These are phyloP conservation scores for Mortierella polycephala DNA, from an alignment of 371 early-diverging fungal species.

Conservation along the genomic window DNA sequence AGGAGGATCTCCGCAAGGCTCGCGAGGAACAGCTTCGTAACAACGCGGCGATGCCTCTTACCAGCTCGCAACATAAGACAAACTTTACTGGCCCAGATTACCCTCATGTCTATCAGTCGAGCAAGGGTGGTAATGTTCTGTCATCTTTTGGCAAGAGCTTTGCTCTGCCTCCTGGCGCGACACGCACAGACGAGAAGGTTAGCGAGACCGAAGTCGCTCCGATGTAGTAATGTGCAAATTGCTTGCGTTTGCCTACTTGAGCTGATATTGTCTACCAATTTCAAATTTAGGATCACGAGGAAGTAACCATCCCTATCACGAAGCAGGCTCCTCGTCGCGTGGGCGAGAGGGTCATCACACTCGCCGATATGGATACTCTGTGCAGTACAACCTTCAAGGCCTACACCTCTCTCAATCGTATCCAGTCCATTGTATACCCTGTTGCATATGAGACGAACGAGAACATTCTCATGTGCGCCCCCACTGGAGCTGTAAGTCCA, in stretches of 20 bases:
- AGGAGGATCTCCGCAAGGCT: conserved; percentile 60
- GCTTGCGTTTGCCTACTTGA: neutral
- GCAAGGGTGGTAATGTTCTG: conserved; percentile 61
- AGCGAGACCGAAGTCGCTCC: conserved; percentile 55
- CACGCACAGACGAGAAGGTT: conserved; percentile 63
- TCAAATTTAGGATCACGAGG: conserved; percentile 76
- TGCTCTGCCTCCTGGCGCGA: conserved; percentile 78
- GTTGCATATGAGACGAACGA: conserved; percentile 94
- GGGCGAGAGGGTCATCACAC: conserved; percentile 68
- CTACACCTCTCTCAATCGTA: conserved; percentile 89
- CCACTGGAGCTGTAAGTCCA: conserved; percentile 94
- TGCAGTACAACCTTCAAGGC: conserved; percentile 83
- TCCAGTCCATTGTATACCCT: conserved; percentile 96
- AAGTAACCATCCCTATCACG: conserved; percentile 82
- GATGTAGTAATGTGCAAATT: neutral
- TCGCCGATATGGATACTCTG: conserved; percentile 77
- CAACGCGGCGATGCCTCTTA: conserved; percentile 45
- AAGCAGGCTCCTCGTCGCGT: conserved; percentile 64
- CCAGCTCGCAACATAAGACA: conserved; percentile 45
- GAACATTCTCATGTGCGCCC: conserved; percentile 99
- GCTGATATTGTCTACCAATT: neutral
- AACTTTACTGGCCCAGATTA: conserved; percentile 54
- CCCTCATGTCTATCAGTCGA: conserved; percentile 71
- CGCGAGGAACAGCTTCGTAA: conserved; percentile 64
- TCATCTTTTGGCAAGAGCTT: conserved; percentile 73